phyloP scores from a whole-genome alignment of 2,329 filamentous ascomycete genomes.

The Plenodomus lindquistii region DNA sequence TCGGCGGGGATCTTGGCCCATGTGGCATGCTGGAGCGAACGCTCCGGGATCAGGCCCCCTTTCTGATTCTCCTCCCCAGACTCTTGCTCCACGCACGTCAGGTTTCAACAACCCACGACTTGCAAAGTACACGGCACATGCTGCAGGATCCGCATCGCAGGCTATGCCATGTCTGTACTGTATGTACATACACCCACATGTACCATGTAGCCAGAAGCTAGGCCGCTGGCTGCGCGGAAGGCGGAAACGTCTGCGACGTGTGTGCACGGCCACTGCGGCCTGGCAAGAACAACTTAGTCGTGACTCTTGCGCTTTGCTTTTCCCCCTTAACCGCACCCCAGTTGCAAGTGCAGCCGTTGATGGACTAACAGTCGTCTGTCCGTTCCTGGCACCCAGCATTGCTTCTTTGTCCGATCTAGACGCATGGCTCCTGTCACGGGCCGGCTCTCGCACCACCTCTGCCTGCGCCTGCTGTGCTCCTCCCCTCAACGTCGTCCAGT shows the following conservation, averaged over 20 bases:
- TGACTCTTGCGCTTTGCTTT: conserved; percentile 25
- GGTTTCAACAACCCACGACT: conserved; percentile 9
- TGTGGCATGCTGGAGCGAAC: conserved; percentile 25
- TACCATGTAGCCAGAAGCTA: conserved; percentile 25
- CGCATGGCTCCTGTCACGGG: conserved; percentile 34
- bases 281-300: conserved; percentile 16
- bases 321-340: conserved; percentile 32
- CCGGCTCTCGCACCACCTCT: conserved; percentile 36
- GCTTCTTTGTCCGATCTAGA: conserved; percentile 30
- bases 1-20: conserved; percentile 32
- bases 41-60: conserved; percentile 12
- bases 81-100: conserved; percentile 26
- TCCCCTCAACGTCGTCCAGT: conserved; percentile 34
- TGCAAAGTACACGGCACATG: too few species aligned
- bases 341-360: conserved; percentile 32
- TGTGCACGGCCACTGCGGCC: conserved; percentile 31
- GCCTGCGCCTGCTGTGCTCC: conserved; percentile 39
- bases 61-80: conserved; percentile 15
- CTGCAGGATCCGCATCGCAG: too few species aligned
- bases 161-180: too few species aligned
- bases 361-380: conserved; percentile 31
- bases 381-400: conserved; percentile 35
- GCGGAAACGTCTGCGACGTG: conserved; percentile 34
- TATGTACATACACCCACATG: too few species aligned
- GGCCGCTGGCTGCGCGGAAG: conserved; percentile 33